phyloP scores from a whole-genome alignment of 768 basidiomycete genomes.

The Antrodiella citrinella region DNA sequence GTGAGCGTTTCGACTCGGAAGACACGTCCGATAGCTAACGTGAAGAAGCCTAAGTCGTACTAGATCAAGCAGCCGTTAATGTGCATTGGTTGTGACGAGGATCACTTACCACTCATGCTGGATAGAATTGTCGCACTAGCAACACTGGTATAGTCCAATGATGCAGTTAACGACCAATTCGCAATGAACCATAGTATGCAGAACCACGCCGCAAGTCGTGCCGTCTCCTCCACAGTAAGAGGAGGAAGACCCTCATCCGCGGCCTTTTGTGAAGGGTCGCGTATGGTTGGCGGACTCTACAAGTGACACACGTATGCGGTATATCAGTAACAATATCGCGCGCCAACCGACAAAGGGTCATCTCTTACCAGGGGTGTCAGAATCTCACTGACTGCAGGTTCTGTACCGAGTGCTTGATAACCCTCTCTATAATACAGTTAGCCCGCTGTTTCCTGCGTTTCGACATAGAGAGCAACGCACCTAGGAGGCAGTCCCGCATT shows the following conservation, averaged over 20 bases:
- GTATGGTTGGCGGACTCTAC: not conserved
- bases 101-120: constrained; percentile 68
- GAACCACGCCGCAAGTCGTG: constrained; percentile 68
- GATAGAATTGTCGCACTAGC: constrained; percentile 87
- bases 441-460: not conserved
- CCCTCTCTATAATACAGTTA: constrained; percentile 5
- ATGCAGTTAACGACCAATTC: constrained; percentile 85
- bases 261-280: constrained; percentile 8
- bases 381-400: constrained; percentile 13
- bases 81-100: constrained; percentile 1
- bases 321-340: not conserved
- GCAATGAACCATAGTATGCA: constrained; percentile 91
- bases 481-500: constrained; percentile 9
- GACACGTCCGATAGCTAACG: constrained; percentile 73
- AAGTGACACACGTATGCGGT: constrained; percentile 1
- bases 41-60: constrained; percentile 92
- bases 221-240: constrained; percentile 64
- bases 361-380: constrained; percentile 10
- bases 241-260: constrained; percentile 24
- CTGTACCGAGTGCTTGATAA: constrained; percentile 23
- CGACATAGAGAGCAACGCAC: constrained; percentile 2
- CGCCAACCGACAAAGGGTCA: too few species aligned
- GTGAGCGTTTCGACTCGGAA: constrained; percentile 78
- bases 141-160: constrained; percentile 85
- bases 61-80: too few species aligned